These are phyloP conservation scores for Salvia splendens DNA, from an alignment of 257 asterid genomes.

Conservation along the genomic window DNA sequence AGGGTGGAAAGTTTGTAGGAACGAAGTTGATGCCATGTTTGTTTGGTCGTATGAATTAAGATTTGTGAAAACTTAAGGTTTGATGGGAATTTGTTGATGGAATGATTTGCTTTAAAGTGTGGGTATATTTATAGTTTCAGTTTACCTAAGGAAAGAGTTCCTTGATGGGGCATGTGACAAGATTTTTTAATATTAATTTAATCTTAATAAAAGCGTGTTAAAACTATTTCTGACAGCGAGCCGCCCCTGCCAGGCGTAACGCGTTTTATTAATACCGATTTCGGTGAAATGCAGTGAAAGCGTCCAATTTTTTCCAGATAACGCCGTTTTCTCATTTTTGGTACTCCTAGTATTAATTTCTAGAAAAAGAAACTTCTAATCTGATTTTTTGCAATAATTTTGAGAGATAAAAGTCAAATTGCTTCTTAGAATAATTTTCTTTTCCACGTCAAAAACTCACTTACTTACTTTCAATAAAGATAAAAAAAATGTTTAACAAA, in stretches of 20 bases:
- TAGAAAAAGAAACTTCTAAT: background rate
- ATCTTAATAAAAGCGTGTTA: slow-evolving; percentile 27
- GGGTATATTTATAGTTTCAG: slow-evolving; percentile 26
- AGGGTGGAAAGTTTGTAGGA: slow-evolving; percentile 18
- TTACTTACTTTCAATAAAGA: background rate
- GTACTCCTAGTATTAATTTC: too few species aligned
- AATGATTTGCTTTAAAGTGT: background rate
- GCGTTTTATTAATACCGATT: slow-evolving; percentile 12
- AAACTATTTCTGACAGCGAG: slow-evolving; percentile 20
- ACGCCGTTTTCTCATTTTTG: too few species aligned
- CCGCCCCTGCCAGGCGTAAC: slow-evolving; percentile 36
- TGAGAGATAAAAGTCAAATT: background rate
- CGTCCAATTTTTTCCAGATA: too few species aligned
- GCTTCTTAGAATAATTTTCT: background rate
- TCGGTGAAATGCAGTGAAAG: slow-evolving; percentile 8
- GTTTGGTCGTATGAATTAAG: background rate
- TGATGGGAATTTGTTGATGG: background rate
- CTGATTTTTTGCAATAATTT: background rate
- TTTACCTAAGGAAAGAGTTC: slow-evolving; percentile 23
- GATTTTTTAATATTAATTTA: slow-evolving; percentile 10
- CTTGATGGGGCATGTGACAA: slow-evolving; percentile 22
- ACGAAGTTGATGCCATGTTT: slow-evolving; percentile 34
- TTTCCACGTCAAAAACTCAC: too few species aligned
- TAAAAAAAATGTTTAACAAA: too few species aligned
- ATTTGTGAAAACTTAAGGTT: background rate